Evolutionary conservation across 2,329 filamentous ascomycete genomes (phyloP).

Genomic region (Dothideomycetes sp.): DNA sequence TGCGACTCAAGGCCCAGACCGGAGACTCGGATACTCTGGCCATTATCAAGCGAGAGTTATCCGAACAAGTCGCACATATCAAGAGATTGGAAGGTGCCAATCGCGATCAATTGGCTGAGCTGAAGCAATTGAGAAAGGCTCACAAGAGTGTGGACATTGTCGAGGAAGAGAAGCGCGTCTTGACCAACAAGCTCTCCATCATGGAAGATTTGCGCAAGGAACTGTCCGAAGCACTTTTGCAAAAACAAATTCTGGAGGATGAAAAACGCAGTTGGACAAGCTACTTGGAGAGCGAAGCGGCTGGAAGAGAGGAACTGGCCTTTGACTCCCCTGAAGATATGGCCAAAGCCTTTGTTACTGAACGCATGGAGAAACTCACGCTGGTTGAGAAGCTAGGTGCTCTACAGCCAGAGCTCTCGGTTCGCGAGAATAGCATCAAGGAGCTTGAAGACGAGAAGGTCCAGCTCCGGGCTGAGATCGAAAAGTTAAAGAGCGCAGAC

Average conservation of each 20-base stretch:
- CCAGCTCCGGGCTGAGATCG: slow-evolving; percentile 57
- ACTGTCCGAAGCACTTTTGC: slow-evolving; percentile 67
- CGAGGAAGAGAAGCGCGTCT: slow-evolving; percentile 82
- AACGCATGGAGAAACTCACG: slow-evolving; percentile 68
- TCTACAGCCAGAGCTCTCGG: slow-evolving; percentile 66
- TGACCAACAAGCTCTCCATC: slow-evolving; percentile 68
- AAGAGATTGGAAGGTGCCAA: slow-evolving; percentile 72
- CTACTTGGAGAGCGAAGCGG: slow-evolving; percentile 63
- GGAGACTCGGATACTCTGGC: slow-evolving; percentile 78
- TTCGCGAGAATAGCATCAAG: slow-evolving; percentile 68
- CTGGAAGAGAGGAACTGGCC: slow-evolving; percentile 52
- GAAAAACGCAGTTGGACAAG: slow-evolving; percentile 80
- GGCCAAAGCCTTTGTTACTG: slow-evolving; percentile 72
- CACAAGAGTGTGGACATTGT: slow-evolving; percentile 87
- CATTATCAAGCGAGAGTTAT: slow-evolving; percentile 78
- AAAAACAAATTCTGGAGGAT: slow-evolving; percentile 79
- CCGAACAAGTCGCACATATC: slow-evolving; percentile 88
- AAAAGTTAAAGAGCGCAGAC: slow-evolving; percentile 48
- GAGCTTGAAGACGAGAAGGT: slow-evolving; percentile 61
- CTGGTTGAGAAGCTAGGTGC: slow-evolving; percentile 73
- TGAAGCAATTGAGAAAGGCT: slow-evolving; percentile 70
- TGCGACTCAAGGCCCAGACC: slow-evolving; percentile 75
- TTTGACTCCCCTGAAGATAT: slow-evolving; percentile 85
- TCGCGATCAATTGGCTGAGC: slow-evolving; percentile 66
- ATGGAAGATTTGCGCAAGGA: slow-evolving; percentile 68